phyloP scores from a whole-genome alignment of 2,329 filamentous ascomycete genomes.

The Cadophora gregata region DNA sequence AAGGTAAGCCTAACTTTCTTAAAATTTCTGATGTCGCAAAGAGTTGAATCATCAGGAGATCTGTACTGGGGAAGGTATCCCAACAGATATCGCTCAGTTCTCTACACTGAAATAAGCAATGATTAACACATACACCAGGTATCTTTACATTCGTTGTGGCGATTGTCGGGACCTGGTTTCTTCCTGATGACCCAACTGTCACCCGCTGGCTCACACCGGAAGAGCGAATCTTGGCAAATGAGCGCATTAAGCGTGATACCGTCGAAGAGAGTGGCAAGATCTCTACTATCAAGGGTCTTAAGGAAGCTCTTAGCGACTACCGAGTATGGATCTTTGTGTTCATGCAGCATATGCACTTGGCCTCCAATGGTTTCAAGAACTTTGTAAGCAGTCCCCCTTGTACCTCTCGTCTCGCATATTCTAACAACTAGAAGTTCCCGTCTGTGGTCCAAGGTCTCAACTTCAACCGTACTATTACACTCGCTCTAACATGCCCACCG shows the following conservation, averaged over 20 bases:
- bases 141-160: conserved; percentile 27
- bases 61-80: too few species aligned
- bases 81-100: too few species aligned
- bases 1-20: conserved; percentile 30
- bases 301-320: conserved; percentile 49
- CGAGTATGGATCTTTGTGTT: conserved; percentile 52
- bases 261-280: conserved; percentile 46
- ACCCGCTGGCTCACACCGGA: conserved; percentile 33
- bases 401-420: background rate
- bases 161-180: conserved; percentile 37
- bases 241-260: conserved; percentile 27
- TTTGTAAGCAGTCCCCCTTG: conserved; percentile 28
- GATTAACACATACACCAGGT: background rate
- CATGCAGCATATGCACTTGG: conserved; percentile 56
- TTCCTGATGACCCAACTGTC: conserved; percentile 56
- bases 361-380: conserved; percentile 46
- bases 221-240: conserved; percentile 27
- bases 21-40: too few species aligned
- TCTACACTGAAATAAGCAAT: too few species aligned
- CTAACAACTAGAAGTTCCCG: conserved; percentile 29
- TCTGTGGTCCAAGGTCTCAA: conserved; percentile 42
- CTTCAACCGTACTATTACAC: conserved; percentile 31
- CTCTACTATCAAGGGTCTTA: conserved; percentile 47
- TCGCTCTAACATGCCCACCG: conserved; percentile 28
- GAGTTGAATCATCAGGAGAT: too few species aligned